phyloP scores from a whole-genome alignment of 768 basidiomycete species.

The Pisolithus tinctorius region DNA sequence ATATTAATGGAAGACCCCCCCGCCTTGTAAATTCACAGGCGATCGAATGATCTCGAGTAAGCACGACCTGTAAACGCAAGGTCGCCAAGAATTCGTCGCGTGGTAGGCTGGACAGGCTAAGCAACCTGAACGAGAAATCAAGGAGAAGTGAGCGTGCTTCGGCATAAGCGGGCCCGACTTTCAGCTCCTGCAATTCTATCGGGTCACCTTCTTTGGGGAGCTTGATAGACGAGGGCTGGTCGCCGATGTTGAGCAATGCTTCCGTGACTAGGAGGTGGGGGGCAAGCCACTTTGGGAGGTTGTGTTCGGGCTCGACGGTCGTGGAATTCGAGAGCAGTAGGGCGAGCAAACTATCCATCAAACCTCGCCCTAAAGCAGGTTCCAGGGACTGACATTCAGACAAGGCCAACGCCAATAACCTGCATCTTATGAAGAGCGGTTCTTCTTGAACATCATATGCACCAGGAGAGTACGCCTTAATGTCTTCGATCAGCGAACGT shows the following conservation, averaged over 20 bases:
- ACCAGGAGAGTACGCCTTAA: conserved; percentile 58
- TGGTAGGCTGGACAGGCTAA: conserved; percentile 55
- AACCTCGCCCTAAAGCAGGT: conserved; percentile 43
- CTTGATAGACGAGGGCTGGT: conserved; percentile 59
- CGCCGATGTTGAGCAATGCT: conserved; percentile 67
- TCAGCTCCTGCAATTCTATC: conserved; percentile 43
- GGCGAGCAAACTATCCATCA: conserved; percentile 66
- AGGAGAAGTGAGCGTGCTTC: conserved; percentile 65
- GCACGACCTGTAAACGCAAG: conserved; percentile 74
- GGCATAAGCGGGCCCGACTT: conserved; percentile 52
- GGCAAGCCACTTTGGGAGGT: conserved; percentile 80
- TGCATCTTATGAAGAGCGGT: conserved; percentile 73
- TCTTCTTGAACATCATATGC: conserved; percentile 70
- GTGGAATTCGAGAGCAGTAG: conserved; percentile 53
- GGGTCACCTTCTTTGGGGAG: conserved; percentile 69
- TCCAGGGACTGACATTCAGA: conserved; percentile 65
- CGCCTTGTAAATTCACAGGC: conserved; percentile 63
- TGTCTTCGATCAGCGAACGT: conserved; percentile 67
- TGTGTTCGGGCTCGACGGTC: conserved; percentile 45
- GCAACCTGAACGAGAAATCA: conserved; percentile 68
- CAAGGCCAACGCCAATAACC: conserved; percentile 78
- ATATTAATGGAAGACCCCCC: conserved; percentile 56
- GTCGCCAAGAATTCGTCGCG: conserved; percentile 79
- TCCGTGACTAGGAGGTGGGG: conserved; percentile 83
- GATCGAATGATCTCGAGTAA: conserved; percentile 65